Evolutionary conservation across 495 filamentous ascomycete species (phyloP).

Genomic region (Durotheca rogersii): DNA sequence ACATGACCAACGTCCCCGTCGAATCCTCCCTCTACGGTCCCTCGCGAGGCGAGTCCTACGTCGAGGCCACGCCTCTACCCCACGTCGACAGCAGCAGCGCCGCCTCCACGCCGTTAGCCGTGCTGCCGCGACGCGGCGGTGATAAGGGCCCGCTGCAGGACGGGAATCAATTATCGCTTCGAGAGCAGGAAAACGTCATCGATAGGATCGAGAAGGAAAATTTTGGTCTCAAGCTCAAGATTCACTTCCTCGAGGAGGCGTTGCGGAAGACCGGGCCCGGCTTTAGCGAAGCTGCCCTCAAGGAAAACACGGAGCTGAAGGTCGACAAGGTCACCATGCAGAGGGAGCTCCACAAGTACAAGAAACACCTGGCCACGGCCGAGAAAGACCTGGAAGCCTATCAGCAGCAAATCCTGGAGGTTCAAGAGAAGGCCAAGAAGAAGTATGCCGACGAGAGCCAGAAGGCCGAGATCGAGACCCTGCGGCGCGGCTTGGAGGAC

Average conservation of each 20-base stretch:
- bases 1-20: conserved; percentile 64
- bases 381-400: conserved; percentile 80
- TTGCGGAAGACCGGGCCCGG: conserved; percentile 81
- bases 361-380: conserved; percentile 72
- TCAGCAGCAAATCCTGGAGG: conserved; percentile 71
- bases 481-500: conserved; percentile 53
- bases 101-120: conserved; percentile 74
- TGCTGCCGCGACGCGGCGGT: conserved; percentile 58
- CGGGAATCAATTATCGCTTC: conserved; percentile 84
- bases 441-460: conserved; percentile 66
- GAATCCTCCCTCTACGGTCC: conserved; percentile 69
- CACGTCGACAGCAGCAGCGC: conserved; percentile 74
- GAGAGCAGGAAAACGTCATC: conserved; percentile 94
- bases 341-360: conserved; percentile 77
- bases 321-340: conserved; percentile 85
- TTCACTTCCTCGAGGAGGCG: conserved; percentile 77
- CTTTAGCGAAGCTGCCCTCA: conserved; percentile 80
- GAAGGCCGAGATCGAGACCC: conserved; percentile 58
- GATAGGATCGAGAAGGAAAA: conserved; percentile 94
- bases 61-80: conserved; percentile 58
- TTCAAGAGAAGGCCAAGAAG: conserved; percentile 74
- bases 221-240: conserved; percentile 76
- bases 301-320: conserved; percentile 95
- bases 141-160: conserved; percentile 65
- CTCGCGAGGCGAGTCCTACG: conserved; percentile 52